Conservation (phyloP, 1,284 basidiomycete genomes). For the Rugosomyces carneus region DNA sequence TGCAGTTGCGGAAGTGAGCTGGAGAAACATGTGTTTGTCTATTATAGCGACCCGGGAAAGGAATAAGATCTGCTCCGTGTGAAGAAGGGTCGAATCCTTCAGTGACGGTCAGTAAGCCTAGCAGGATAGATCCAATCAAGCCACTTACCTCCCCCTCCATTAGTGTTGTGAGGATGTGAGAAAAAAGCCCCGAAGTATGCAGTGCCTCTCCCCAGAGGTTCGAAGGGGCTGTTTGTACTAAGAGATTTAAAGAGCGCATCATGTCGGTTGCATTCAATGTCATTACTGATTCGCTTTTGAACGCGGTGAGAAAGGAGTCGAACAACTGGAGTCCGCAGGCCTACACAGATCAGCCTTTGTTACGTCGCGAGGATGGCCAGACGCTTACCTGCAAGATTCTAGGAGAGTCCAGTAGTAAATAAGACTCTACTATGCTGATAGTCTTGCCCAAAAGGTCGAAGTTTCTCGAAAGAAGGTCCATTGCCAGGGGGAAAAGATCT, state of each 20-base stretch:
- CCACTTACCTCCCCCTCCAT: constrained; percentile 57
- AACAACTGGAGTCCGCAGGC: constrained; percentile 48
- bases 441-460: constrained; percentile 71
- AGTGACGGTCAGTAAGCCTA: constrained; percentile 12
- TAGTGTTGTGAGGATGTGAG: constrained; percentile 48
- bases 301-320: constrained; percentile 41
- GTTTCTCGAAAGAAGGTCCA: constrained; percentile 61
- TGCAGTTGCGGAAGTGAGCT: constrained; percentile 59
- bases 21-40: constrained; percentile 58
- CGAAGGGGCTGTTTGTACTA: constrained; percentile 58
- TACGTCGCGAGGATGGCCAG: not conserved
- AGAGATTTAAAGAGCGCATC: constrained; percentile 45
- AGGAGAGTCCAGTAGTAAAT: constrained; percentile 68
- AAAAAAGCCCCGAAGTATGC: constrained; percentile 67
- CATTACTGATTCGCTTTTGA: constrained; percentile 42
- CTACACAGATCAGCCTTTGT: constrained; percentile 27
- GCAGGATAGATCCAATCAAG: constrained; percentile 8
- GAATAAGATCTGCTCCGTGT: constrained; percentile 63
- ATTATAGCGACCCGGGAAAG: constrained; percentile 63
- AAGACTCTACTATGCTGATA: constrained; percentile 72
- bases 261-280: constrained; percentile 53
- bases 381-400: constrained; percentile 59
- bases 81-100: constrained; percentile 45
- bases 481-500: constrained; percentile 62
- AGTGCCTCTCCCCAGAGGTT: constrained; percentile 63